Conservation (phyloP, 2,329 filamentous ascomycete species). For the Drechslerella coelobrocha region DNA sequence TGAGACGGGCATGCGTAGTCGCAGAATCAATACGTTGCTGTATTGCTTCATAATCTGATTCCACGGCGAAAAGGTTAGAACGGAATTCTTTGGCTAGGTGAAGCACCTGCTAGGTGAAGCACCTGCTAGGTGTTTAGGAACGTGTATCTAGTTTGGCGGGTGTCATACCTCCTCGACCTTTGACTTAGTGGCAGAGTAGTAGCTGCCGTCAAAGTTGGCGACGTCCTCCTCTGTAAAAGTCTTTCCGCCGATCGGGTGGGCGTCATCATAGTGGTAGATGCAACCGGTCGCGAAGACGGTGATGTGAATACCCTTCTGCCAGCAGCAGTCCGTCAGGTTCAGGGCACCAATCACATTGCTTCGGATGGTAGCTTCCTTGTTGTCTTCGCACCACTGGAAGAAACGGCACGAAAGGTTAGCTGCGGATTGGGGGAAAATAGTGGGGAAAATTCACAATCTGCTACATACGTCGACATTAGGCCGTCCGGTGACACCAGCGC, state of each 20-base stretch:
- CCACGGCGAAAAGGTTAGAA: background rate
- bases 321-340: conserved; percentile 70
- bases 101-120: background rate
- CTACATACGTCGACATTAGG: conserved; percentile 67
- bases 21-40: conserved; percentile 68
- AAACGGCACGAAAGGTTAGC: background rate
- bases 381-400: conserved; percentile 69
- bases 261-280: conserved; percentile 70
- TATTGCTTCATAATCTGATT: conserved; percentile 68
- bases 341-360: conserved; percentile 72
- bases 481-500: conserved; percentile 70
- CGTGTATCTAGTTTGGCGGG: background rate
- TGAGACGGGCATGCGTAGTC: conserved; percentile 73
- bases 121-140: background rate
- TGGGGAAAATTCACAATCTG: background rate
- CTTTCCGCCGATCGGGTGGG: conserved; percentile 67
- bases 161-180: conserved; percentile 68
- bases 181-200: conserved; percentile 72
- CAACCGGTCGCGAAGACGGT: conserved; percentile 73
- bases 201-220: conserved; percentile 71
- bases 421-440: background rate
- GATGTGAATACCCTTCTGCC: conserved; percentile 66
- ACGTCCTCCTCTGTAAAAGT: conserved; percentile 69
- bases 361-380: conserved; percentile 71
- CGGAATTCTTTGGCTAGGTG: conserved; percentile 10